Evolutionary conservation across 2,329 filamentous ascomycete species (phyloP).

Genomic region (Colletotrichum tropicale): DNA sequence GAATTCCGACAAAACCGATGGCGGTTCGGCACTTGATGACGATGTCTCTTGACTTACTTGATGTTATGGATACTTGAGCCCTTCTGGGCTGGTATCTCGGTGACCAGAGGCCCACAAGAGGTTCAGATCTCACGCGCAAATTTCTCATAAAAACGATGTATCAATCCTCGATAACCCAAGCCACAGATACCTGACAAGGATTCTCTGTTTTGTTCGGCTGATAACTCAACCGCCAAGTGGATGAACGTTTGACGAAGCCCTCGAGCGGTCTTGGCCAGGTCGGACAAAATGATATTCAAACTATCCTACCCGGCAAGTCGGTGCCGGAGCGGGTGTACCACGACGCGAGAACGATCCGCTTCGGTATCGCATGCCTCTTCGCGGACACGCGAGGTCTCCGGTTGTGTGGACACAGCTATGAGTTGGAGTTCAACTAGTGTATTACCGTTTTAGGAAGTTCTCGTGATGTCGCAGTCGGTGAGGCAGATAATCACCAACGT

Average conservation of each 20-base stretch:
- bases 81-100: not conserved
- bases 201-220: not conserved
- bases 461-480: not conserved
- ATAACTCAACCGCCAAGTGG: not conserved
- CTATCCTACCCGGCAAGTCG: not conserved
- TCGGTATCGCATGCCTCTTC: not conserved
- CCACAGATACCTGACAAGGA: not conserved
- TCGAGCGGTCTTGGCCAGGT: not conserved
- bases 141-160: not conserved
- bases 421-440: not conserved
- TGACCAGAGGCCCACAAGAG: not conserved
- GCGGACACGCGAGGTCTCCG: not conserved
- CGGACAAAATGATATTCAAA: not conserved
- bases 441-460: not conserved
- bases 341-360: not conserved
- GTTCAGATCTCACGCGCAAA: not conserved
- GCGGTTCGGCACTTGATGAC: not conserved
- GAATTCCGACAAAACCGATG: not conserved
- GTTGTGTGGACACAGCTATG: not conserved
- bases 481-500: not conserved
- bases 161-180: not conserved
- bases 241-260: accelerated
- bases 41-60: not conserved
- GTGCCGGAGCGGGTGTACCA: not conserved
- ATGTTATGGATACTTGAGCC: not conserved